A percentile compares a stretch with the other conserved stretches of the same genome.
These are phyloP conservation scores for Colletotrichum spaethianum DNA, from an alignment of 2,329 filamentous ascomycete species.

Conservation along the genomic window DNA sequence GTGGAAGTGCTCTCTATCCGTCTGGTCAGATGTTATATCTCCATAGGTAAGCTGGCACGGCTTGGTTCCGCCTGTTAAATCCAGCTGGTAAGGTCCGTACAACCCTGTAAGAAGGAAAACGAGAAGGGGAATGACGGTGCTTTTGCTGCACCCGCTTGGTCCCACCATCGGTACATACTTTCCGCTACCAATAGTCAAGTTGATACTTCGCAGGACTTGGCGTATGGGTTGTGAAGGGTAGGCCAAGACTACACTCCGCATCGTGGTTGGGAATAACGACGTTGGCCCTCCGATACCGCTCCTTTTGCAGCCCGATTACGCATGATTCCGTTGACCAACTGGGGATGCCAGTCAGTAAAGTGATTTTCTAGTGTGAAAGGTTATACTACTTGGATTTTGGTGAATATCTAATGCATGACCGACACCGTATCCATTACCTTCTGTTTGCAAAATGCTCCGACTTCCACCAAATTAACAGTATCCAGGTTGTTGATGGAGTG, in stretches of 20 bases:
- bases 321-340: conserved; percentile 67
- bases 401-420: conserved; percentile 81
- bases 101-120: conserved; percentile 81
- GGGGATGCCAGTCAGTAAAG: conserved; percentile 75
- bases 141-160: conserved; percentile 90
- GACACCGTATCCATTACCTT: conserved; percentile 72
- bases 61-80: not conserved
- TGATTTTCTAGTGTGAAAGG: conserved; percentile 80
- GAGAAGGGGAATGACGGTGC: conserved; percentile 83
- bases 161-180: conserved; percentile 85
- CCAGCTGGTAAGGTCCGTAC: conserved; percentile 62
- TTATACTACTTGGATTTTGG: conserved; percentile 84
- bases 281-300: conserved; percentile 65
- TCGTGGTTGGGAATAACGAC: conserved; percentile 60
- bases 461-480: conserved; percentile 82
- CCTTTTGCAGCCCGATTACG: conserved; percentile 74
- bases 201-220: not conserved
- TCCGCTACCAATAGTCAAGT: conserved; percentile 72
- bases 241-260: conserved; percentile 76
- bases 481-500: conserved; percentile 79
- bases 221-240: conserved; percentile 74
- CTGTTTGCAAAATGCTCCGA: conserved; percentile 77
- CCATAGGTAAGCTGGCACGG: not conserved
- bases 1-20: conserved; percentile 58
- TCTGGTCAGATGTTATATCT: not conserved